Evolutionary conservation across 2,329 filamentous ascomycete genomes (phyloP), one percentile per base, ranked within the genome.

Genomic region (Aspergillus pseudonomiae): DNA sequence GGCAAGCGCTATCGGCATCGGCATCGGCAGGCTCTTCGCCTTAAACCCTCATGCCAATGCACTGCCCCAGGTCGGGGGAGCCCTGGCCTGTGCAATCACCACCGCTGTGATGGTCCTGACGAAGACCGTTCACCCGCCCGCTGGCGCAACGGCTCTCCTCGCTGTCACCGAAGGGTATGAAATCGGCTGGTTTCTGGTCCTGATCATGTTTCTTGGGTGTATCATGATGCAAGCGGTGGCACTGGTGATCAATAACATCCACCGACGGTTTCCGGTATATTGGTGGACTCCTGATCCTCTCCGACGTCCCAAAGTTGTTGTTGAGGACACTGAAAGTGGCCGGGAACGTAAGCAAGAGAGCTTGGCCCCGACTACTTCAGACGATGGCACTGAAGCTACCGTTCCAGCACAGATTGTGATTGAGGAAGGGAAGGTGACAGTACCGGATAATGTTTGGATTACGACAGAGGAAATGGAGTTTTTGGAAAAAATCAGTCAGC

Each of bases 81-180:
- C 89, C 12, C 76, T 93, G 0, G 81, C 88, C 1, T 91, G 89
- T 67, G 89, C 87, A 0, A 74, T 83, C 3, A 84, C 90, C 0
- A 90, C 86, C 0, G 80, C 84, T 1, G 63, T 87, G 61, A 93
- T 93, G 91, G 84, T 83, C 0, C 70, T 92, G 26, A 93, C 90
- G 1, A 89, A 89, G 59, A 92, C 90, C 0, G 83, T 91, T 0
- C 89, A 93, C 68, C 91, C 91, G 0, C 91, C 91, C 0, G 91
- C 89, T 0, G 91, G 91, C 5, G 90, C 91, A 10, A 93, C 90
- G 0, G 90, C 89, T 0, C 77, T 94, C 1, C 78, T 93, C 30
- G 89, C 89, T 0, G 88, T 90, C 63, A 78, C 83, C 2, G 78
- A 81, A 1, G 79, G 88, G 1, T 80, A 83, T 11, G 68, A 71